Evolutionary conservation across 73 alveolate species (phyloP).

Genomic region (Paraurostyla sp.): DNA sequence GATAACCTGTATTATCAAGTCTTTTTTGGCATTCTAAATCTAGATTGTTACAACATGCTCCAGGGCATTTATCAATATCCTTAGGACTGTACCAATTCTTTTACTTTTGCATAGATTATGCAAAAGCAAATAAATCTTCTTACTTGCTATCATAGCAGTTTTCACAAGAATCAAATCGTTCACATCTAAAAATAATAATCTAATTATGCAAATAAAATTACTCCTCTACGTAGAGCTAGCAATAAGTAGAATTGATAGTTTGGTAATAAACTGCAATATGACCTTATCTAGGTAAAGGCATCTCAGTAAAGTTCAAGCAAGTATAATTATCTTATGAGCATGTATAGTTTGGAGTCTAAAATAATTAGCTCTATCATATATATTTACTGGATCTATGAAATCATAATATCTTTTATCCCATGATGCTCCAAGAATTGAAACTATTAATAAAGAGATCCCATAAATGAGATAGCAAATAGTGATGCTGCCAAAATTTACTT

Average conservation of each 20-base stretch:
- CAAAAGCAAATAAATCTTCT: background rate
- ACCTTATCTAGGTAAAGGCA: slow-evolving; percentile 38
- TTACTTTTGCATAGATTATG: background rate
- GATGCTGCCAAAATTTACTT: no score
- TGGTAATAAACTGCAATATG: slow-evolving; percentile 32
- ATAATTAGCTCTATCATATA: background rate
- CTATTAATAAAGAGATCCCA: no score
- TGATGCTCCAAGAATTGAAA: no score
- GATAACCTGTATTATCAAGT: slow-evolving; percentile 69
- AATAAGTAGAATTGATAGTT: slow-evolving; percentile 3
- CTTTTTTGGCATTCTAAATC: slow-evolving; percentile 69
- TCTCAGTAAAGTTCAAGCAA: slow-evolving; percentile 25
- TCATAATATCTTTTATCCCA: slow-evolving; percentile 12
- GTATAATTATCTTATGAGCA: background rate
- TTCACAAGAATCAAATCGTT: background rate
- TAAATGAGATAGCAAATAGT: no score
- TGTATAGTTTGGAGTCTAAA: background rate
- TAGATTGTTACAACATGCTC: slow-evolving; percentile 62
- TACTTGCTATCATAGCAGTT: background rate
- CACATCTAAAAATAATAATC: background rate
- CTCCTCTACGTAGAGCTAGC: slow-evolving; percentile 39
- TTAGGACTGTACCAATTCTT: background rate
- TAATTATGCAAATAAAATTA: background rate
- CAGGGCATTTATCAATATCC: slow-evolving; percentile 68
- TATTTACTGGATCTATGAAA: background rate